Percentiles rank a stretch among this genome's conserved stretches.
These are phyloP conservation scores for Paradendryphiella salina DNA, from an alignment of 2,329 filamentous ascomycete species.

Conservation along the genomic window DNA sequence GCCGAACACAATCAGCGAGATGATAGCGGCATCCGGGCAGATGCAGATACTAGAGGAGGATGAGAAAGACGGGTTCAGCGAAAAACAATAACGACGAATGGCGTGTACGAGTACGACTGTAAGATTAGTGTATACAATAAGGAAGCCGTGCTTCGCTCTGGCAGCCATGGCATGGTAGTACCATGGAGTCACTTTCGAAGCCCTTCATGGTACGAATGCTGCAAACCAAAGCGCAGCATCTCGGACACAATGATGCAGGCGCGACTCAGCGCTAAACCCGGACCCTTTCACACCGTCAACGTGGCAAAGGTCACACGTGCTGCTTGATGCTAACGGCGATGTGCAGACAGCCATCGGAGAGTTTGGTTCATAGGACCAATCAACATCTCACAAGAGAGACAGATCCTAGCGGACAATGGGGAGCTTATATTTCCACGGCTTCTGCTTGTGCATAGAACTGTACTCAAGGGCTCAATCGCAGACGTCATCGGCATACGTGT, in stretches of 20 bases:
- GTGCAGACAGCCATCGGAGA: neutral
- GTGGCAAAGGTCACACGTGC: neutral
- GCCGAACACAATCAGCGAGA: constrained; percentile 31
- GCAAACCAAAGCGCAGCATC: neutral
- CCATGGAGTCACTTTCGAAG: neutral
- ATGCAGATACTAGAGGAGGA: constrained; percentile 40
- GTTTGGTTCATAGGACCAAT: neutral
- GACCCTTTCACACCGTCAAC: neutral
- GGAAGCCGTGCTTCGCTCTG: neutral
- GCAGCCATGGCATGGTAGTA: neutral
- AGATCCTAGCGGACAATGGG: neutral
- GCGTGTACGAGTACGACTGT: constrained; percentile 24
- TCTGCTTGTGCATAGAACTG: neutral
- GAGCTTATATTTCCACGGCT: neutral
- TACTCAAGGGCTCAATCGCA: neutral
- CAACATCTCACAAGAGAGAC: neutral
- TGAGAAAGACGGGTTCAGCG: constrained; percentile 13
- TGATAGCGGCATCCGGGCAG: constrained; percentile 50
- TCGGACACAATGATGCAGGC: neutral
- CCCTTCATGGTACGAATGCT: neutral
- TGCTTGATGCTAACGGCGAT: constrained; percentile 1
- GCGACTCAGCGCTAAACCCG: neutral
- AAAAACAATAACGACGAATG: constrained; percentile 17
- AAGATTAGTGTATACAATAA: constrained; percentile 29
- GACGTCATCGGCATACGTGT: neutral